A percentile compares a stretch with the other conserved stretches of the same genome.
phyloP scores from a whole-genome alignment of 2,329 filamentous ascomycete species.

The Kalaharituber pfeilii region DNA sequence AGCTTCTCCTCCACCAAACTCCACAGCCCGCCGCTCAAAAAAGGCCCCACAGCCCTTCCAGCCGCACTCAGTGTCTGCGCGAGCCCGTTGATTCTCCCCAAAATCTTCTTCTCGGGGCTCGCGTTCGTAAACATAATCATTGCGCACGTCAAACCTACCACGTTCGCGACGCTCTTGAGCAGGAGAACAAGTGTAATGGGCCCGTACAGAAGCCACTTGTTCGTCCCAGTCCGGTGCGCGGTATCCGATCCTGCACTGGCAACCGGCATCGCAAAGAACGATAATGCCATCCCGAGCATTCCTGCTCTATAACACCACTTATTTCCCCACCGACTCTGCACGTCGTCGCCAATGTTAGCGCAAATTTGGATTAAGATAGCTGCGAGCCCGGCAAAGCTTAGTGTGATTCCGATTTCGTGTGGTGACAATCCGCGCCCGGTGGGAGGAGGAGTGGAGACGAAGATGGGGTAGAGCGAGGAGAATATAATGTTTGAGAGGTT shows the following conservation, averaged over 20 bases:
- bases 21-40: slow-evolving; percentile 74
- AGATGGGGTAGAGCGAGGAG: slow-evolving; percentile 89
- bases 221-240: no score
- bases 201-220: slow-evolving; percentile 45
- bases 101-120: slow-evolving; percentile 63
- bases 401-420: slow-evolving; percentile 63
- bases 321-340: slow-evolving; percentile 69
- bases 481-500: slow-evolving; percentile 88
- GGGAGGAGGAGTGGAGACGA: slow-evolving; percentile 57
- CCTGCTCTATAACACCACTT: slow-evolving; percentile 65
- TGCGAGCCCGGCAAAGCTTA: slow-evolving; percentile 66
- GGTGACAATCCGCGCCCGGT: slow-evolving; percentile 60
- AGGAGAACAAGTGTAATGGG: slow-evolving; percentile 69
- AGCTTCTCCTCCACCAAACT: slow-evolving; percentile 54
- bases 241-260: slow-evolving; percentile 54
- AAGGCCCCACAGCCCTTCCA: slow-evolving; percentile 72
- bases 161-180: slow-evolving; percentile 75
- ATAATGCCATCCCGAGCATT: slow-evolving; percentile 60
- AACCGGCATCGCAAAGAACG: slow-evolving; percentile 78
- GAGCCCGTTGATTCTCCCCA: slow-evolving; percentile 81
- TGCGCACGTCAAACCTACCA: slow-evolving; percentile 77
- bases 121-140: slow-evolving; percentile 91
- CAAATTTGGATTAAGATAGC: slow-evolving; percentile 76
- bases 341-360: slow-evolving; percentile 54
- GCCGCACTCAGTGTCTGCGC: slow-evolving; percentile 87